A percentile compares a stretch with the other conserved stretches of the same genome.
These are phyloP conservation scores for Saccharomyces mikatae DNA, from an alignment of 805 yeast genomes.

Conservation along the genomic window DNA sequence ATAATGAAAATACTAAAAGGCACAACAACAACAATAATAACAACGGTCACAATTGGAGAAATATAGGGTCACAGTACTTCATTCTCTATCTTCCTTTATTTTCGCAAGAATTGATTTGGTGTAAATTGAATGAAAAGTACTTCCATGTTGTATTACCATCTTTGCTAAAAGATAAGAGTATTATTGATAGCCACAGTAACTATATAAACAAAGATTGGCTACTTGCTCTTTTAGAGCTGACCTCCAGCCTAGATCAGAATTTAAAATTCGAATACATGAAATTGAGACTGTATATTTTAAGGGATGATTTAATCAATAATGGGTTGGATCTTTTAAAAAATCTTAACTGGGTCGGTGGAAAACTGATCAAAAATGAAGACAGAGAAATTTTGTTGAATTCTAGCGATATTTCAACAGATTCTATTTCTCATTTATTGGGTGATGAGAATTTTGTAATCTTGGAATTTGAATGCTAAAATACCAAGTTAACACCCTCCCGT, in stretches of 20 bases:
- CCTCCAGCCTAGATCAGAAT: constrained; percentile 11
- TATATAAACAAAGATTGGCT: constrained; percentile 20
- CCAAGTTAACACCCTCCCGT: background rate
- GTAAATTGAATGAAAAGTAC: constrained; percentile 14
- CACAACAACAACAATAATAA: background rate
- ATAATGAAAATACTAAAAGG: background rate
- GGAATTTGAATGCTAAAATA: constrained; percentile 25
- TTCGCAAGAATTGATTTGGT: constrained; percentile 19
- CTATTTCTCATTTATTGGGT: constrained; percentile 12
- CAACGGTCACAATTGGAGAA: constrained; percentile 15
- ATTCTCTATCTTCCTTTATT: constrained; percentile 20
- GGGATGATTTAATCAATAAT: constrained; percentile 12
- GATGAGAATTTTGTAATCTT: constrained; percentile 25
- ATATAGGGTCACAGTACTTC: constrained; percentile 18
- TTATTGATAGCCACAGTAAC: background rate
- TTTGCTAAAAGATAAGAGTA: background rate
- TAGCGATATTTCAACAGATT: background rate
- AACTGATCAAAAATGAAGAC: constrained; percentile 22
- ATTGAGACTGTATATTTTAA: constrained; percentile 19
- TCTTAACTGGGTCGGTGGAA: constrained; percentile 30
- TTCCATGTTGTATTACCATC: constrained; percentile 19
- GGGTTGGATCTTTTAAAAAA: constrained; percentile 21
- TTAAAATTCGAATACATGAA: constrained; percentile 1
- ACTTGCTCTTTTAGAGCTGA: constrained; percentile 23
- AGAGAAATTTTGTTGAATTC: constrained; percentile 6